Evolutionary conservation across 768 basidiomycete genomes (phyloP).

Genomic region (Boletus tomentosulus): DNA sequence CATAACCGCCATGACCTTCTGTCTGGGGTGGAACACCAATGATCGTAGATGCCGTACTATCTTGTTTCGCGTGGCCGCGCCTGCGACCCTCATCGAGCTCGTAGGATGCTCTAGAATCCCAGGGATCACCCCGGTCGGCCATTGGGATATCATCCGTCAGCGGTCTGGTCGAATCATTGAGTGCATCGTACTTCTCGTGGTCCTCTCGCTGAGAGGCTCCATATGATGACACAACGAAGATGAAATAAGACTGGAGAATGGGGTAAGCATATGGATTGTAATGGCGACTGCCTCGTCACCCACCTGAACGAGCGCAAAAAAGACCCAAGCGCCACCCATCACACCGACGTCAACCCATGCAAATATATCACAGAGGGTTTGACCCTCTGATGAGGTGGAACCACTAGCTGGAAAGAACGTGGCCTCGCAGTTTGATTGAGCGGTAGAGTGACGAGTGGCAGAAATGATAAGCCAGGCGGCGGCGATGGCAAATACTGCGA

Average conservation of each 20-base stretch:
- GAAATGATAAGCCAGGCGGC: constrained; percentile 82
- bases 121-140: constrained; percentile 62
- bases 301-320: constrained; percentile 77
- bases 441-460: constrained; percentile 68
- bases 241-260: constrained; percentile 44
- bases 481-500: constrained; percentile 68
- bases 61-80: constrained; percentile 48
- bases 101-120: constrained; percentile 57
- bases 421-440: constrained; percentile 60
- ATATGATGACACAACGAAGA: constrained; percentile 56
- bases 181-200: constrained; percentile 73
- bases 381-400: constrained; percentile 45
- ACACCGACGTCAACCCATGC: constrained; percentile 90
- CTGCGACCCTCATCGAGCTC: constrained; percentile 33
- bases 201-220: constrained; percentile 70
- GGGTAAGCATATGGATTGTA: constrained; percentile 1
- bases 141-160: constrained; percentile 60
- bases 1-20: constrained; percentile 35
- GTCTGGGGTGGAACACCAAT: constrained; percentile 46
- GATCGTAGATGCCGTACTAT: constrained; percentile 59
- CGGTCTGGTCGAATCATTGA: constrained; percentile 56
- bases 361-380: constrained; percentile 83
- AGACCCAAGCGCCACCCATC: constrained; percentile 84
- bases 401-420: constrained; percentile 49
- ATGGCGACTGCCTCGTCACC: constrained; percentile 18